Evolutionary conservation across 2,329 filamentous ascomycete genomes (phyloP).

Genomic region (Metarhizium guizhouense): DNA sequence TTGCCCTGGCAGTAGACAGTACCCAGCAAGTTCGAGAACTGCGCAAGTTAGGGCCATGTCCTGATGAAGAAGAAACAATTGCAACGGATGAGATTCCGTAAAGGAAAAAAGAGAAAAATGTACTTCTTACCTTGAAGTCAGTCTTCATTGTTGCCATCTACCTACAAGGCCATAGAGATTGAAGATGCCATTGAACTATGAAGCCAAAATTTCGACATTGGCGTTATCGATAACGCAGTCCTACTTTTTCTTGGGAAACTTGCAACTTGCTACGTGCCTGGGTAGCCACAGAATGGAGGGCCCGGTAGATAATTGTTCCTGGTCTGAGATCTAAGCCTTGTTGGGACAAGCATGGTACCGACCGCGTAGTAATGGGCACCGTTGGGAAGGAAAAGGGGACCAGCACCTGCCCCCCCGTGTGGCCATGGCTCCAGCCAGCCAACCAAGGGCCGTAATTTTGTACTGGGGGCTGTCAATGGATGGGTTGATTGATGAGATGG

Average conservation of each 20-base stretch:
- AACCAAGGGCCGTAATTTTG: conserved; percentile 22
- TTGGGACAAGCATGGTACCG: conserved; percentile 12
- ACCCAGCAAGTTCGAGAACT: conserved; percentile 98
- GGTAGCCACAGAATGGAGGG: background rate
- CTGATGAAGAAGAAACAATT: too few species aligned
- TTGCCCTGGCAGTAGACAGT: conserved; percentile 99
- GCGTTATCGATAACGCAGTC: conserved; percentile 20
- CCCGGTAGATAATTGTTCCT: conserved; percentile 28
- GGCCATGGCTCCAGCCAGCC: conserved; percentile 1
- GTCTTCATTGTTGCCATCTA: conserved; percentile 75
- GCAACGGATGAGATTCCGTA: background rate
- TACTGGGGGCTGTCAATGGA: background rate
- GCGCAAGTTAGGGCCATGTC: conserved; percentile 2
- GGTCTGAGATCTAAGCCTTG: conserved; percentile 9
- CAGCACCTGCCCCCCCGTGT: conserved; percentile 2
- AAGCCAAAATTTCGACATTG: conserved; percentile 20
- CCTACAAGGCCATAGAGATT: conserved; percentile 14
- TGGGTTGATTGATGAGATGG: background rate
- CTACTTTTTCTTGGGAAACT: too few species aligned
- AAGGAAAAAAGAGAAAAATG: background rate
- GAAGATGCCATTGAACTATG: conserved; percentile 10
- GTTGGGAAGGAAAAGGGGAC: conserved; percentile 13
- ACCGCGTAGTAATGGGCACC: conserved; percentile 8
- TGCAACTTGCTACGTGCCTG: too few species aligned
- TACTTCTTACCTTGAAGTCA: conserved; percentile 74